phyloP scores from a whole-genome alignment of 192 early-diverging fungal genomes.

The Gryganskiella cystojenkinii region DNA sequence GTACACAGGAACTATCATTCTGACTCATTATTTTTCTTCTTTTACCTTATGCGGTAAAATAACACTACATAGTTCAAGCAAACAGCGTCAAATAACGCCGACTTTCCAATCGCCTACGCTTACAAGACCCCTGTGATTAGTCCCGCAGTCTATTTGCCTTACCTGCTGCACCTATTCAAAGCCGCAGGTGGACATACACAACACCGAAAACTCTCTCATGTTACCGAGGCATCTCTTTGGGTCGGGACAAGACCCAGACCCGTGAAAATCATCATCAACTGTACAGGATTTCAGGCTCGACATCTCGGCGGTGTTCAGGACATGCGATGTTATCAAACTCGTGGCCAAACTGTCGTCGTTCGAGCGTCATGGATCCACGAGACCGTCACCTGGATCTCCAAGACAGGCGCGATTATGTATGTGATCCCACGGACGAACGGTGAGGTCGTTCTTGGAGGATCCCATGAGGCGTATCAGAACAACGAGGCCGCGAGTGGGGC shows the following conservation, averaged over 20 bases:
- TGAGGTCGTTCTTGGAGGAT: conserved; percentile 81
- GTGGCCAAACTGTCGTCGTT: conserved; percentile 84
- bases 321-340: conserved; percentile 66
- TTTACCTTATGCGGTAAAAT: conserved; percentile 5
- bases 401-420: conserved; percentile 67
- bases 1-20: neutral
- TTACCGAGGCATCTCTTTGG: conserved; percentile 55
- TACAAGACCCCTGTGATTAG: conserved; percentile 44
- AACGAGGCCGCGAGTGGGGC: conserved; percentile 27
- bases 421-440: conserved; percentile 88
- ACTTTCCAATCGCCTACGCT: conserved; percentile 41
- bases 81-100: conserved; percentile 17
- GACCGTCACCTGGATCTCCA: conserved; percentile 59
- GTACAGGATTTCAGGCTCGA: conserved; percentile 77
- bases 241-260: conserved; percentile 46
- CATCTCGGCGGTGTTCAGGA: conserved; percentile 80
- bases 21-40: neutral
- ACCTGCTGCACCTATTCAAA: conserved; percentile 67
- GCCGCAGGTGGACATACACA: conserved; percentile 64
- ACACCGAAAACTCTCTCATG: conserved; percentile 44
- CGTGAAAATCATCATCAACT: conserved; percentile 79
- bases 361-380: conserved; percentile 75
- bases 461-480: conserved; percentile 59
- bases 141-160: conserved; percentile 65
- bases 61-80: conserved; percentile 40